Conservation (phyloP, 1,284 basidiomycete species). For the Cutaneotrichosporon curvatum region DNA sequence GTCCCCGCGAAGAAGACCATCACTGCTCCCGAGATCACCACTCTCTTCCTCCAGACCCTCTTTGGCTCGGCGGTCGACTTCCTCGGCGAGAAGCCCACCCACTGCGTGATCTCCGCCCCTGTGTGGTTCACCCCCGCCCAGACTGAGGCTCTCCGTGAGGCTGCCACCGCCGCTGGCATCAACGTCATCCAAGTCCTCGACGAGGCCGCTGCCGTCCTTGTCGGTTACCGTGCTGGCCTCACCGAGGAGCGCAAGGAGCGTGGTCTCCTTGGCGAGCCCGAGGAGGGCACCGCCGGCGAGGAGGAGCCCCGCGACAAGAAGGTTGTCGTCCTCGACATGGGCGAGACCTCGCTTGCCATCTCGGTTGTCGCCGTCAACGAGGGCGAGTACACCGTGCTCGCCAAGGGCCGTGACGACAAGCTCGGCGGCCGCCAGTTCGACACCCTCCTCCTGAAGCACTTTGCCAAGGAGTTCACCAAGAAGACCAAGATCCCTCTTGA, state of each 20-base stretch:
- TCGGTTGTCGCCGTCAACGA: conserved; percentile 51
- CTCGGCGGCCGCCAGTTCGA: conserved; percentile 53
- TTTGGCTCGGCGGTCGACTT: conserved; percentile 86
- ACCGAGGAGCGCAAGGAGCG: conserved; percentile 43
- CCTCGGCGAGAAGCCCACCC: conserved; percentile 67
- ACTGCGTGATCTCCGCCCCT: conserved; percentile 79
- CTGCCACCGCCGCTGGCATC: conserved; percentile 74
- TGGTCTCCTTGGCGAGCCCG: conserved; percentile 42
- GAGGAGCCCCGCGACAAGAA: conserved; percentile 51
- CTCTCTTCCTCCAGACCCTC: conserved; percentile 78
- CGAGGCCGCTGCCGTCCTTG: conserved; percentile 66
- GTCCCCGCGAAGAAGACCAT: conserved; percentile 65
- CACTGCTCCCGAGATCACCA: conserved; percentile 75
- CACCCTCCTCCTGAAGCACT: conserved; percentile 69
- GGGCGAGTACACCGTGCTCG: conserved; percentile 52
- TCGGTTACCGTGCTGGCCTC: conserved; percentile 46
- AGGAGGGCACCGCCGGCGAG: conserved; percentile 47
- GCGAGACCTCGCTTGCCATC: conserved; percentile 52
- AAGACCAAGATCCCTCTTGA: conserved; percentile 78
- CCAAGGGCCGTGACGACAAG: conserved; percentile 49
- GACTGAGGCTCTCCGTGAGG: conserved; percentile 62
- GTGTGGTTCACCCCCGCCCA: conserved; percentile 65
- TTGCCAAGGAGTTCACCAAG: conserved; percentile 94
- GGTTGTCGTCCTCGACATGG: conserved; percentile 54
- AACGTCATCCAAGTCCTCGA: conserved; percentile 77